Evolutionary conservation across 148 eudicot species (phyloP).

Genomic region (Rhododendron mucronatum): DNA sequence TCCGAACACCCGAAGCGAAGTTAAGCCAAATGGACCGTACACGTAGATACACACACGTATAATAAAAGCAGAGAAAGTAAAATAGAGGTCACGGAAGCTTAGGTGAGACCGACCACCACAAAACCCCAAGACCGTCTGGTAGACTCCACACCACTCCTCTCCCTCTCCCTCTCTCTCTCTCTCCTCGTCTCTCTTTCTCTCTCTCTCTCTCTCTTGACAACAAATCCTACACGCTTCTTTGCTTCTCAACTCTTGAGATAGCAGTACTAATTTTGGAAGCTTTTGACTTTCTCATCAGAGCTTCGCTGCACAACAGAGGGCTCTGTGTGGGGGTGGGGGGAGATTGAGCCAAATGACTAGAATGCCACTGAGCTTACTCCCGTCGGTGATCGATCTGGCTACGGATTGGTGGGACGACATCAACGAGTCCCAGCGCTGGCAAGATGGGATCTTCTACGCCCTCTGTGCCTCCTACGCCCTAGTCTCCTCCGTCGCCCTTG

Average conservation of each 20-base stretch:
- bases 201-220: background rate
- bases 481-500: conserved; percentile 73
- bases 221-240: conserved; percentile 1
- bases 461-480: conserved; percentile 66
- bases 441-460: conserved; percentile 72
- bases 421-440: conserved; percentile 70
- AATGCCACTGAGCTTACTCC: conserved; percentile 23
- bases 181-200: background rate
- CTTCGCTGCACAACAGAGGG: background rate
- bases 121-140: conserved; percentile 13
- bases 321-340: background rate
- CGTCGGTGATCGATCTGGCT: conserved; percentile 19
- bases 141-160: background rate
- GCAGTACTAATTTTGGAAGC: background rate
- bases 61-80: background rate
- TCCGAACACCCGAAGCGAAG: too few relatives aligned
- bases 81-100: background rate
- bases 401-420: conserved; percentile 66
- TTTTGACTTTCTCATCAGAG: conserved; percentile 12
- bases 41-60: too few relatives aligned
- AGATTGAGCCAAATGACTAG: conserved; percentile 32
- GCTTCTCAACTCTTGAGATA: conserved; percentile 1
- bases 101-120: conserved; percentile 6
- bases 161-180: background rate
- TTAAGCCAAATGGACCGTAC: too few relatives aligned